Evolutionary conservation across 78 protist species (phyloP), one percentile per base, ranked within the genome.

Genomic region (Anaeramoeba flamelloides): DNA sequence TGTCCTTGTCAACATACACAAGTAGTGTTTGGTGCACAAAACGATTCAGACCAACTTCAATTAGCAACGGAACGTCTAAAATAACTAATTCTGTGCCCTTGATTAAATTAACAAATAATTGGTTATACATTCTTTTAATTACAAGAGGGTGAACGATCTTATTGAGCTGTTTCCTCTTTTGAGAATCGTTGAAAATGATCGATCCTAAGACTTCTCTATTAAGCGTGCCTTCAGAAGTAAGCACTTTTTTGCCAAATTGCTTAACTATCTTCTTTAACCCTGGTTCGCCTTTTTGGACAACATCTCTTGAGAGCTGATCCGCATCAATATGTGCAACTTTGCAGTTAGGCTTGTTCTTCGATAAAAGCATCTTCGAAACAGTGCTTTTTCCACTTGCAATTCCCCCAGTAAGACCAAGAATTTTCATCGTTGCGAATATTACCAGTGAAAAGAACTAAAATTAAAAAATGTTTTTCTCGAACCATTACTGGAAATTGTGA

Each of bases 351-450:
- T 22, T 40, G 78, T 40, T 22, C 26, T 2, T 8, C 34, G 26
- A 22, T 40, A 8, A n/a, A 8, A 1, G 1, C 78, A 1, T 1
- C 26, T 1, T 1, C 34, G 34, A n/a, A 40, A 40, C 78, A 22
- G 78, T 76, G 32, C 64, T 38, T 40, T 76, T 76, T 39, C 78
- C 78, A n/a, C 32, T 0, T 2, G 78, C 78, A 26, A 76, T 76
- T 22, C 78, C 78, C 0, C 78, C 78, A 0, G 78, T 76, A 22
- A 76, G 78, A 1, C 78, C 78, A 40, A 76, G 64, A 1, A 76
- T 2, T n/a, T n/a, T n/a, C n/a, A n/a, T n/a, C n/a, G n/a, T n/a
- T n/a, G n/a, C n/a, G n/a, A n/a, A n/a, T n/a, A n/a, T n/a, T n/a
- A n/a, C n/a, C n/a, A n/a, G n/a, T n/a, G n/a, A n/a, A n/a, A n/a